Conservation (phyloP, 2,329 filamentous ascomycete species). For the Raffaelea deltoideospora region DNA sequence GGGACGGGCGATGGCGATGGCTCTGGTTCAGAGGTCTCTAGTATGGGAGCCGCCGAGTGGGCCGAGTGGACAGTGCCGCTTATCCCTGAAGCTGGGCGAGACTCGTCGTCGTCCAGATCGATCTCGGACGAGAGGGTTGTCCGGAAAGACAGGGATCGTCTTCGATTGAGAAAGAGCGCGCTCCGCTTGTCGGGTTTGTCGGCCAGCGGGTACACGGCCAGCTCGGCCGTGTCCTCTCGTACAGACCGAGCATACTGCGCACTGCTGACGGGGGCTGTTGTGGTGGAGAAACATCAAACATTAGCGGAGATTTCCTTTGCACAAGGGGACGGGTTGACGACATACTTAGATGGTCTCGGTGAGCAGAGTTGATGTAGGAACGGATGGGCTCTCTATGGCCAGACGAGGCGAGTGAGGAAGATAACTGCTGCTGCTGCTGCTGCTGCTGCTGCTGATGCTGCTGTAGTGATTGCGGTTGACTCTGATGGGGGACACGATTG, state of each 20-base stretch:
- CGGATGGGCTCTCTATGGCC: constrained; percentile 50
- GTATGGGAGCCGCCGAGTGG: constrained; percentile 36
- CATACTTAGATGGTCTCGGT: constrained; percentile 43
- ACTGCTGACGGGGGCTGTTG: constrained; percentile 43
- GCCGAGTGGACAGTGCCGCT: constrained; percentile 16
- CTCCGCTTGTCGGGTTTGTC: constrained; percentile 34
- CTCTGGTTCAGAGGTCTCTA: constrained; percentile 28
- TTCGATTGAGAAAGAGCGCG: constrained; percentile 28
- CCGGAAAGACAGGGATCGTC: constrained; percentile 20
- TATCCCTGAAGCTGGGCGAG: constrained; percentile 3
- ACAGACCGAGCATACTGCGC: constrained; percentile 64
- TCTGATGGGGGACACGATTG: too few species aligned
- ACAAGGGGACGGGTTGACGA: constrained; percentile 3
- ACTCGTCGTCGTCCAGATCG: constrained; percentile 10
- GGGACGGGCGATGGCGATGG: background rate
- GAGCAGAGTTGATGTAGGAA: constrained; percentile 54
- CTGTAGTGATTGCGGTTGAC: background rate
- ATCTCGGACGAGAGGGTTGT: constrained; percentile 13
- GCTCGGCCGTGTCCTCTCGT: constrained; percentile 73
- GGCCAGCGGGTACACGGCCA: constrained; percentile 68
- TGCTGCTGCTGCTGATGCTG: constrained; percentile 4
- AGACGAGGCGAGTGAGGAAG: constrained; percentile 24
- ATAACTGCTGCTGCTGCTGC: constrained; percentile 18
- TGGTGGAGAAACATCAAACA: too few species aligned
- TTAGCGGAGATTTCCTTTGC: too few species aligned